Conservation (phyloP, 2,329 filamentous ascomycete genomes). For the Fusarium sp. region DNA sequence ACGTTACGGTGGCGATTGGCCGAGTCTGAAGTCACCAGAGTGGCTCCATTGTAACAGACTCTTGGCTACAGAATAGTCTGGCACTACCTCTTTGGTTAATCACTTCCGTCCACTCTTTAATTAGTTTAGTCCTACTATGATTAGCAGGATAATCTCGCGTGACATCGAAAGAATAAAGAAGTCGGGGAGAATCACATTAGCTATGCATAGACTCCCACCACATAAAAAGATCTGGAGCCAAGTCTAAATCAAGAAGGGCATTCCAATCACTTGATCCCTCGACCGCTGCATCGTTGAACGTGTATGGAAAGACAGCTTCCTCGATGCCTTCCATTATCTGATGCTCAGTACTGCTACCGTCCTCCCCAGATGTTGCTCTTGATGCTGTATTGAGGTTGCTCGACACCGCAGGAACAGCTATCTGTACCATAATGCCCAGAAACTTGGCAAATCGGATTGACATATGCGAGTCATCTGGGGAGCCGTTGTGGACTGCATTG, state of each 20-base stretch:
- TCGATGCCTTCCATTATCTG: not conserved
- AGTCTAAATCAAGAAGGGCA: not conserved
- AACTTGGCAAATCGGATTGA: not conserved
- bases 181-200: not conserved
- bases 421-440: not conserved
- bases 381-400: not conserved
- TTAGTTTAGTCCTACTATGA: fast-evolving
- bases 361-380: too few relatives aligned
- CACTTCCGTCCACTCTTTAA: fast-evolving
- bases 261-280: not conserved
- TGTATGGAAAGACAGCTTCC: not conserved
- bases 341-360: fast-evolving
- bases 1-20: fast-evolving
- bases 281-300: not conserved
- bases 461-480: not conserved
- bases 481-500: not conserved
- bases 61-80: not conserved
- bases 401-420: not conserved
- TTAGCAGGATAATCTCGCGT: not conserved
- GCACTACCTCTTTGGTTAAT: too few relatives aligned
- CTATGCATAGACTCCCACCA: not conserved
- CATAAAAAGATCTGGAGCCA: not conserved
- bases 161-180: not conserved
- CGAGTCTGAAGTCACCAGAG: not conserved
- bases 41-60: not conserved